A percentile compares a stretch with the other conserved stretches of the same genome.
These are phyloP conservation scores for Apiotrichum gamsii DNA, from an alignment of 1,284 basidiomycete species.

Conservation along the genomic window DNA sequence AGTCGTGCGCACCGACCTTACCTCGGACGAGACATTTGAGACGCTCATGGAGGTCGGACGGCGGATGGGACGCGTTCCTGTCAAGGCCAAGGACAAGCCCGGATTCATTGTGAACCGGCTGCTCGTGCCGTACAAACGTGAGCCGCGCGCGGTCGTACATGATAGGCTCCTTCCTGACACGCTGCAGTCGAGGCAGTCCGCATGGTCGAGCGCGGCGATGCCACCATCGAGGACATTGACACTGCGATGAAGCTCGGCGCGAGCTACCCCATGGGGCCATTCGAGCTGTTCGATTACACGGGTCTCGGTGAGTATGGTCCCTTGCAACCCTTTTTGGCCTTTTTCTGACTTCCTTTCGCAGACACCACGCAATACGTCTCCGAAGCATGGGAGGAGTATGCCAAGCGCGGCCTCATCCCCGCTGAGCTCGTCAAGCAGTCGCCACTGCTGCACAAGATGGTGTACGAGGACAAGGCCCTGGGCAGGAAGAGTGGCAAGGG, in stretches of 20 bases:
- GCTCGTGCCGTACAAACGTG: conserved; percentile 52
- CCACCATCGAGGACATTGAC: conserved; percentile 54
- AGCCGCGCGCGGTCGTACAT: conserved; percentile 2
- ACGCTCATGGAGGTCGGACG: conserved; percentile 51
- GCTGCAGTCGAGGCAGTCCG: conserved; percentile 52
- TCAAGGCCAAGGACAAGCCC: conserved; percentile 54
- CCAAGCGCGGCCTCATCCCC: conserved; percentile 47
- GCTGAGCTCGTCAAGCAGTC: conserved; percentile 49
- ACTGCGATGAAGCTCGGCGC: conserved; percentile 57
- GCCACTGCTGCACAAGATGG: conserved; percentile 50
- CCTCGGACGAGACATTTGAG: conserved; percentile 48
- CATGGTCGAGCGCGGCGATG: conserved; percentile 56
- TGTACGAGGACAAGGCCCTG: conserved; percentile 50
- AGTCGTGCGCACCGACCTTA: conserved; percentile 51
- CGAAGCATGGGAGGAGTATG: conserved; percentile 52
- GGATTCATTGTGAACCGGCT: conserved; percentile 54
- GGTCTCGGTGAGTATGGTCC: conserved; percentile 48
- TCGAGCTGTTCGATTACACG: conserved; percentile 55
- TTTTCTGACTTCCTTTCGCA: neutral
- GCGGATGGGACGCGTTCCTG: conserved; percentile 53
- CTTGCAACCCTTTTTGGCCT: neutral
- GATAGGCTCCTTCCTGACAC: neutral
- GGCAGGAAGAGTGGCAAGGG: conserved; percentile 54
- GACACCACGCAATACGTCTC: conserved; percentile 50
- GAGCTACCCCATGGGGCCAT: conserved; percentile 50